Conservation (phyloP, 768 basidiomycete species). For the Mycena rosella region DNA sequence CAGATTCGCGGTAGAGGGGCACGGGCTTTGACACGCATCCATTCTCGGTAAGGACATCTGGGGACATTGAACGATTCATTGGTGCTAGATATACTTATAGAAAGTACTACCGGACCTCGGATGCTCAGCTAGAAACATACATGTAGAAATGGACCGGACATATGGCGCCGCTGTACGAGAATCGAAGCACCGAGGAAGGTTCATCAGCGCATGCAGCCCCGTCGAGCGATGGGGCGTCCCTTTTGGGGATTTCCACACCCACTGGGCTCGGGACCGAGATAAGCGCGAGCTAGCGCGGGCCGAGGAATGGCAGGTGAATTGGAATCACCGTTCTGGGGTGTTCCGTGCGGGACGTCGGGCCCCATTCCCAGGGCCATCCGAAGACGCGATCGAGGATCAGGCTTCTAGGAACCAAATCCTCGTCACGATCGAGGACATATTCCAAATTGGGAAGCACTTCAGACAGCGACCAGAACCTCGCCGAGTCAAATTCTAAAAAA, state of each 20-base stretch:
- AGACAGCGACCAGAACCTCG: neutral
- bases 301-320: neutral
- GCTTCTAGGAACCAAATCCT: constrained; percentile 18
- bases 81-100: constrained; percentile 6
- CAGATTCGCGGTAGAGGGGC: constrained; percentile 22
- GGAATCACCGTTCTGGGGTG: constrained; percentile 7
- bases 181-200: constrained; percentile 38
- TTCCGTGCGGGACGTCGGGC: constrained; percentile 50
- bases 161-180: constrained; percentile 8
- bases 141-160: constrained; percentile 23
- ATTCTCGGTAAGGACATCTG: neutral
- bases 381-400: constrained; percentile 21
- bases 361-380: constrained; percentile 44
- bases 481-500: constrained; percentile 12
- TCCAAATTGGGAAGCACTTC: constrained; percentile 7
- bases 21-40: constrained; percentile 9
- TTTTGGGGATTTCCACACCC: neutral
- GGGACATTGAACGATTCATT: neutral
- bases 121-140: constrained; percentile 7
- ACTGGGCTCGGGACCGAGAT: constrained; percentile 49
- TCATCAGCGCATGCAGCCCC: constrained; percentile 42
- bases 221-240: neutral
- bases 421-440: constrained; percentile 10
- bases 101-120: constrained; percentile 15
- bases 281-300: constrained; percentile 2